Evolutionary conservation across 257 asterid genomes (phyloP), one percentile per base, ranked within the genome.

Genomic region (Scutellaria baicalensis): DNA sequence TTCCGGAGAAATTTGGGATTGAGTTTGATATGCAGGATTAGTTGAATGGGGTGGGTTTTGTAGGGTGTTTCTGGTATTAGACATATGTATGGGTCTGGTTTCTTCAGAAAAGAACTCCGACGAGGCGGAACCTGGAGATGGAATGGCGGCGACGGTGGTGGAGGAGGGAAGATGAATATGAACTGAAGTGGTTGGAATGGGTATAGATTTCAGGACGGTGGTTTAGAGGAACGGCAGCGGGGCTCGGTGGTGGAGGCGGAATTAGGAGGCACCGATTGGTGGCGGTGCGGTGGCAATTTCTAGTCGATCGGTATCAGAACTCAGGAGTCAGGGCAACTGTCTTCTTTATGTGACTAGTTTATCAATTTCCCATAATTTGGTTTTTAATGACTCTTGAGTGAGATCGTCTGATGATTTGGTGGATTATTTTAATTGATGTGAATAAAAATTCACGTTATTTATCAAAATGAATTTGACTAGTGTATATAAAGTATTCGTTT

Each of bases 241-340:
- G 77, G 73, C 72, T 40, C 1, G 6, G 17, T 31, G 57, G 17
- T 14, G 50, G 75, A 5, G 69, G 80, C 49, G 5, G 75, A 31
- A 73, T 81, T 83, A 27, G 84, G 88, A 18, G 79, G 77, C 88
- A 71, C 75, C 35, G 52, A 5, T 7, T 45, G 52, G 61, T 39
- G 48, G 55, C 54, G 45, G 50, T 13, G 55, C 54, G 45, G 50
- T 13, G 18, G 38, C 59, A 31, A 47, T 38, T 75, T 47, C 38
- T 27, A 27, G 36, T 2, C 56, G 8, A 5, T 54, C 21, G 14
- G 61, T 23, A 38, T 54, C 9, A 27, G 33, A 27, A 27, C 33
- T 27, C 33, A 23, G 31, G 0, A 23, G 31, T 23, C 0, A 23
- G 31, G 31, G 1, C 3, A 23, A 23, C 31, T n/a, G n/a, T n/a